Evolutionary conservation across 495 filamentous ascomycete genomes (phyloP).

Genomic region (Trichoderma orchidacearum): DNA sequence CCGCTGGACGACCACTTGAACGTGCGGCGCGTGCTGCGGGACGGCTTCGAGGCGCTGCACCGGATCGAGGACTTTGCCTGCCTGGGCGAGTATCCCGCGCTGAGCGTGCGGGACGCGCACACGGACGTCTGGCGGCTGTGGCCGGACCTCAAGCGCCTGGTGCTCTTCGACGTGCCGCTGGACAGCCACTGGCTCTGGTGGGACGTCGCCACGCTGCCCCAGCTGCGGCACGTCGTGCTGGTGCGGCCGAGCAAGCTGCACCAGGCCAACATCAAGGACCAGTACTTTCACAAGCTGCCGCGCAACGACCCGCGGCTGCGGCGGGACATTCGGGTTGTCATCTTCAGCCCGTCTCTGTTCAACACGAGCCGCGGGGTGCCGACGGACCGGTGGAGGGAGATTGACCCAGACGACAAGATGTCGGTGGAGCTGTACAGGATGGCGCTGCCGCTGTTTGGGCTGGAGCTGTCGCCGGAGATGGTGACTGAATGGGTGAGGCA

Average conservation of each 20-base stretch:
- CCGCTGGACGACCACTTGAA: conserved; percentile 7
- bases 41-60: conserved; percentile 14
- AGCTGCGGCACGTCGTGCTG: conserved; percentile 19
- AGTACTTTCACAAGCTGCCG: conserved; percentile 5
- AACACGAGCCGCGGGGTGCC: neutral
- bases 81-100: conserved; percentile 7
- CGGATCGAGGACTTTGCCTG: conserved; percentile 19
- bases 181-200: conserved; percentile 12
- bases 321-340: conserved; percentile 3
- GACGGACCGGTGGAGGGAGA: neutral
- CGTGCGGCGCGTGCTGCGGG: conserved; percentile 11
- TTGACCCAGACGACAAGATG: conserved; percentile 5
- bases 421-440: conserved; percentile 5
- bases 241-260: conserved; percentile 16
- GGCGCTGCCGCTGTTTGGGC: conserved; percentile 9
- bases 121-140: conserved; percentile 18
- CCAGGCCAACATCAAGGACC: conserved; percentile 6
- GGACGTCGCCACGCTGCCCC: conserved; percentile 11
- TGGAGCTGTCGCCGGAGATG: conserved; percentile 12
- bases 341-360: too few relatives aligned
- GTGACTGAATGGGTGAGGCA: conserved; percentile 16
- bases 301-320: neutral
- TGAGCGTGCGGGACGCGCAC: conserved; percentile 8
- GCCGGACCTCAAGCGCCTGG: conserved; percentile 16
- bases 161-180: conserved; percentile 18